Percentiles rank a stretch among this genome's conserved stretches.
Evolutionary conservation across 768 basidiomycete genomes (phyloP).

Genomic region (Omphalotus guepiniiformis): DNA sequence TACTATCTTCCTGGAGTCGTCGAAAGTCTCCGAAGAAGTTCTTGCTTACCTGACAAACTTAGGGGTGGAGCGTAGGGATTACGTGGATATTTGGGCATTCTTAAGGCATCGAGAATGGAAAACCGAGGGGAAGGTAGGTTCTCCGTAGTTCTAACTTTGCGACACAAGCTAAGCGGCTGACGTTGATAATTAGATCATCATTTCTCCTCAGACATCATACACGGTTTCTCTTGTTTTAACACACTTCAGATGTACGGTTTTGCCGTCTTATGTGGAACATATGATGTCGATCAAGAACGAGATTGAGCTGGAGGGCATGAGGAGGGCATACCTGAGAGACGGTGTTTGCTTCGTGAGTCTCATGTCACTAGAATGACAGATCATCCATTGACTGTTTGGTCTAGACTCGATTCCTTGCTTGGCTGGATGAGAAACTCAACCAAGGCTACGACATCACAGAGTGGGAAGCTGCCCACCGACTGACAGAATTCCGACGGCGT

Average conservation of each 20-base stretch:
- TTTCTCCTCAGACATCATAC: constrained; percentile 72
- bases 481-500: constrained; percentile 71
- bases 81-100: constrained; percentile 78
- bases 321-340: constrained; percentile 83
- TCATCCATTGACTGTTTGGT: constrained; percentile 9
- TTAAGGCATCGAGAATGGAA: constrained; percentile 72
- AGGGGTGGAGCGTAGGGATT: constrained; percentile 56
- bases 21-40: constrained; percentile 59
- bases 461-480: constrained; percentile 84
- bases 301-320: constrained; percentile 78
- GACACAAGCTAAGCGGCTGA: not conserved
- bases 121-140: constrained; percentile 64
- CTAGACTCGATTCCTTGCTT: constrained; percentile 79
- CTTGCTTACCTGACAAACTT: constrained; percentile 52
- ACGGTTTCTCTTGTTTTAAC: constrained; percentile 85
- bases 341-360: constrained; percentile 75
- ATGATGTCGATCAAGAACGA: constrained; percentile 89
- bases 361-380: constrained; percentile 4
- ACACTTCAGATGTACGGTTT: constrained; percentile 72
- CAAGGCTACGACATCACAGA: constrained; percentile 84
- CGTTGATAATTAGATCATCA: constrained; percentile 44
- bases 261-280: constrained; percentile 64
- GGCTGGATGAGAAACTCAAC: constrained; percentile 78
- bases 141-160: constrained; percentile 2
- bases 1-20: constrained; percentile 72